Base-by-base conservation (phyloP, 768 basidiomycete species). In the Collybiopsis luxurians region DNA sequence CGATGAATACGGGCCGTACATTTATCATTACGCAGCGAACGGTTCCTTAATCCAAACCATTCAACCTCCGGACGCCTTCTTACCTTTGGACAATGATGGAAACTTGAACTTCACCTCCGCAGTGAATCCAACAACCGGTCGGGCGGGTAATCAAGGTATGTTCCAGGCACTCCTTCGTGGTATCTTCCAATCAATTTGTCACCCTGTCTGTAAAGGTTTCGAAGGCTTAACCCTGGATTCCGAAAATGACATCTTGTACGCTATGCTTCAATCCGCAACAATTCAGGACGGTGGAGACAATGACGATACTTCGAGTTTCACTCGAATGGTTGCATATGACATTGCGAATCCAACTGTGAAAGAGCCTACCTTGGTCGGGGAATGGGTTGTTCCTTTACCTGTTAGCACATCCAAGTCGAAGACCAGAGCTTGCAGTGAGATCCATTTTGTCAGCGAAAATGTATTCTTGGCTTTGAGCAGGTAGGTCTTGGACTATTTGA, bases 1-100 rank as follows among this genome's bases (percentile, higher is more conserved):
- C 61, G 87, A 88, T 64, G 86, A 88, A 69, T 88, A 87, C 60
- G 86, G 85, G 1, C 83, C 84, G 2, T 83, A 84, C 62, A 82
- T 87, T 59, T 85, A 87, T 67, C 75, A 73, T 15, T 81, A 81
- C 66, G 68, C 75, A 0, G 63, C 73, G 0, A 65, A 67, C 24
- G 84, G 85, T 1, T 61, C 74, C 1, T 69, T 87, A 5, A 66
- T 86, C 21, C 75, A 80, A 60, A 79, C 81, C 1, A 85, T 88
- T 42, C 74, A 81, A 62, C 84, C 85, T 0, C 84, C 84, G 0
- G 62, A 71, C 3, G 85, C 87, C 0, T 71, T 84, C 26, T 69
- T 86, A 0, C 87, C 87, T 0, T 58, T 68, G 1, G 70, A 75
- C 42, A 66, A 68, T 5, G 53, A 64, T 9, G 83, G 83, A 2